Percentiles rank a stretch among this genome's conserved stretches.
These are phyloP conservation scores for Aspergillus aculeatinus DNA, from an alignment of 2,329 filamentous ascomycete genomes.

Conservation along the genomic window DNA sequence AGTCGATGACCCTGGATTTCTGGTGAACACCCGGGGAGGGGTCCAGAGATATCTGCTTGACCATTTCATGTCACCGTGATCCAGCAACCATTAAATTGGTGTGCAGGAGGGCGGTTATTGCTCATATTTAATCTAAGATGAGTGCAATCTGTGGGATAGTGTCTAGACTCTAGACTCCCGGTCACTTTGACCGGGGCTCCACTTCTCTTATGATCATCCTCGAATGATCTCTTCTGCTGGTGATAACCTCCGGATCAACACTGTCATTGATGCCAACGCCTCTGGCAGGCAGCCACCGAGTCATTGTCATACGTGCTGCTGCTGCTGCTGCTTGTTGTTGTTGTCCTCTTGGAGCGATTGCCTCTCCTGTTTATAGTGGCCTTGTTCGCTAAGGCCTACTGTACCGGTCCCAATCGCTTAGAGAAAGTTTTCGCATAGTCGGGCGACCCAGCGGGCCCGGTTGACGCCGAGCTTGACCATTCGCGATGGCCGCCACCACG, in stretches of 20 bases:
- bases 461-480: not conserved
- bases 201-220: conserved; percentile 2
- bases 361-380: not conserved
- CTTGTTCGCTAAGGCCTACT: not conserved
- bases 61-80: not conserved
- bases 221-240: not conserved
- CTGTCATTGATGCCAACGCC: not conserved
- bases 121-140: not conserved
- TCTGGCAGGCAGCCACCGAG: not conserved
- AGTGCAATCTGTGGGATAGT: not conserved
- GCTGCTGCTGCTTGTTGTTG: not conserved
- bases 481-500: not conserved
- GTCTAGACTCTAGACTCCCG: conserved; percentile 1
- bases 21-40: not conserved
- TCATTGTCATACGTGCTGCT: not conserved
- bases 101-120: not conserved
- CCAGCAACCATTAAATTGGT: not conserved
- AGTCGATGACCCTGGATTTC: not conserved
- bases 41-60: not conserved
- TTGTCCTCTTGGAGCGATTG: not conserved
- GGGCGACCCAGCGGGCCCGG: not conserved
- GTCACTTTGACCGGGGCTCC: not conserved
- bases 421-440: not conserved
- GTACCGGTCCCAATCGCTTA: not conserved
- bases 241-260: not conserved